These are phyloP conservation scores for Exobasidium cylindrosporum DNA, from an alignment of 1,284 basidiomycete species.

Conservation along the genomic window DNA sequence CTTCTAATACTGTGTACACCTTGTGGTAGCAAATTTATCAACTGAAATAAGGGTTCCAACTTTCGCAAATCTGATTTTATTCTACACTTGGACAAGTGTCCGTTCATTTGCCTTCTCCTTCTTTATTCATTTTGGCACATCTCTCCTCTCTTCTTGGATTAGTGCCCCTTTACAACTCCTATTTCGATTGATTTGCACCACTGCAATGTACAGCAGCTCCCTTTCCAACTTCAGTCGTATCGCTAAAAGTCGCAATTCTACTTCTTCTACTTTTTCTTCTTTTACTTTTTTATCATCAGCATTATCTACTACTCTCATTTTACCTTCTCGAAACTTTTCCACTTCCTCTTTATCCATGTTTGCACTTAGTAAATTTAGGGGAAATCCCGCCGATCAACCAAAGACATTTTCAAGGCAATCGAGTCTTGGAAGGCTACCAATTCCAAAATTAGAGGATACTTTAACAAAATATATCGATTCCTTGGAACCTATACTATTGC, in stretches of 20 bases:
- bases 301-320: background rate
- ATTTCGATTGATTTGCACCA: background rate
- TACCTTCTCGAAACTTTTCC: background rate
- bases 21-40: too few relatives aligned
- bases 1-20: too few relatives aligned
- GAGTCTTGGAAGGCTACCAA: conserved; percentile 69
- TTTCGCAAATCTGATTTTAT: too few relatives aligned
- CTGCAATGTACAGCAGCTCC: background rate
- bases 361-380: conserved; percentile 52
- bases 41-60: too few relatives aligned
- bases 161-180: background rate
- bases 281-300: too few relatives aligned
- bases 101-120: too few relatives aligned
- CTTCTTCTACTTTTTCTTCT: background rate
- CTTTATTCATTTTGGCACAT: too few relatives aligned
- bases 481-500: conserved; percentile 73
- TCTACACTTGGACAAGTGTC: too few relatives aligned
- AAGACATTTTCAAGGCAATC: conserved; percentile 57
- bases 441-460: conserved; percentile 75
- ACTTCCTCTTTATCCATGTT: conserved; percentile 44
- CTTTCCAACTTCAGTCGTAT: background rate
- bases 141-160: background rate
- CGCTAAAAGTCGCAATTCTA: background rate
- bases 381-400: conserved; percentile 45
- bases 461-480: conserved; percentile 77